Base-by-base conservation (phyloP, 1,139 yeast species). In the Pichia sp. region DNA sequence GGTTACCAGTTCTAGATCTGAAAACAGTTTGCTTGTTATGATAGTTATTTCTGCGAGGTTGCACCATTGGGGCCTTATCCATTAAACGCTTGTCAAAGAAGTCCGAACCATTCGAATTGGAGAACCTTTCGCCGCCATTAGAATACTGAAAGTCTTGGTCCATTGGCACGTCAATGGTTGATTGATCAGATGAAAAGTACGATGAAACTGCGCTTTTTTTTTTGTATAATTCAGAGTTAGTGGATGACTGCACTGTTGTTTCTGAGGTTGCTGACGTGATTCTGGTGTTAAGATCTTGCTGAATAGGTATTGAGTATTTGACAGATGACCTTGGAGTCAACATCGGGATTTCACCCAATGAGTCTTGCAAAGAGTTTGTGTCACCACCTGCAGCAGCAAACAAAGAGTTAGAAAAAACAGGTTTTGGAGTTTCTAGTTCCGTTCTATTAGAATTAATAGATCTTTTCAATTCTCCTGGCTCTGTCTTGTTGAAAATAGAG, bases 331-430 rank as follows among this genome's bases (percentile, higher is more conserved):
- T 63, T 45, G 67, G 59, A 3, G 61, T 61, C 13, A 63, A 51
- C 52, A 53, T 57, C 26, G 67, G 70, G 53, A 51, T 57, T n/a
- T 56, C 54, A 13, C 54, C 65, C 19, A 66, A 51, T 60, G 59
- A 57, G 55, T 61, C 48, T 6, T 66, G 68, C 8, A 65, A 61
- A 10, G 54, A 50, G 31, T 46, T 44, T 16, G 53, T 19, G 26
- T 57, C 59, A 38, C 50, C 50, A 54, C 81, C 81, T 0, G 86
- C 85, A 54, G 80, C 84, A 1, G 84, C 85, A 67, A 77, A 82
- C 0, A 86, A 80, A 51, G 79, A 78, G 0, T 84, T 83, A 1
- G 85, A 78, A 61, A 83, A 83, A 23, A 84, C 80, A 23, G 88
- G 88, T 59, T 80, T 80, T 8, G 87, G 87, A 2, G 84, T 83